Evolutionary conservation across 1,284 basidiomycete genomes (phyloP).

Genomic region (Erythrobasidium hasegawianum): DNA sequence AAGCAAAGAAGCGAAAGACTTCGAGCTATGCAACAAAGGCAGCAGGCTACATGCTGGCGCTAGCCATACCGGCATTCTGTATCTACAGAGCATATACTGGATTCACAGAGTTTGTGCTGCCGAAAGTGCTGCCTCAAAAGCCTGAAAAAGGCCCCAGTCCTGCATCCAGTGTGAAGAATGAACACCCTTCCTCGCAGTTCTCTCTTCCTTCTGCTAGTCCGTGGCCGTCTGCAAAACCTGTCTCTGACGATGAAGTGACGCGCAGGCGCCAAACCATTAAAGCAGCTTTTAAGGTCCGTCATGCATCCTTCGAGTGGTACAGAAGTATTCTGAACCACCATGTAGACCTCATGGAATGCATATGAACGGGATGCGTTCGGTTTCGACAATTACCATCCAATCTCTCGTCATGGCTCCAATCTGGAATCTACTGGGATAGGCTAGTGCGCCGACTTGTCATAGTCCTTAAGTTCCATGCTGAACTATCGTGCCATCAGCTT

Average conservation of each 20-base stretch:
- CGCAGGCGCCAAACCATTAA: background rate
- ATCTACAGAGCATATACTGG: constrained; percentile 1
- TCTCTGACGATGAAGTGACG: background rate
- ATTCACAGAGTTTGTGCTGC: background rate
- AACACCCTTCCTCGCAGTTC: background rate
- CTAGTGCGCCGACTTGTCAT: constrained; percentile 6
- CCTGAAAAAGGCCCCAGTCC: background rate
- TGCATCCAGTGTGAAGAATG: background rate
- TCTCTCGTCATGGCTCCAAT: constrained; percentile 69
- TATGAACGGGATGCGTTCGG: constrained; percentile 83
- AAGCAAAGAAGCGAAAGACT: too few relatives aligned
- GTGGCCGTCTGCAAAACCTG: background rate
- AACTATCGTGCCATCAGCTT: constrained; percentile 31
- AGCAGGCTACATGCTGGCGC: background rate
- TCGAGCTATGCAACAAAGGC: background rate
- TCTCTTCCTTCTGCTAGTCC: background rate
- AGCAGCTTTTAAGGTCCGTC: background rate
- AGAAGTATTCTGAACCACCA: constrained; percentile 44
- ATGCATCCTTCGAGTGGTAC: background rate
- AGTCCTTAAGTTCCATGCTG: background rate
- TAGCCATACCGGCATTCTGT: background rate
- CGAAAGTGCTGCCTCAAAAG: background rate
- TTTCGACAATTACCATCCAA: constrained; percentile 71
- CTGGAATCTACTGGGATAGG: constrained; percentile 72
- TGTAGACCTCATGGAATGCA: constrained; percentile 45